Conservation (phyloP, 2,329 filamentous ascomycete species). For the Fusarium oligoseptatum region DNA sequence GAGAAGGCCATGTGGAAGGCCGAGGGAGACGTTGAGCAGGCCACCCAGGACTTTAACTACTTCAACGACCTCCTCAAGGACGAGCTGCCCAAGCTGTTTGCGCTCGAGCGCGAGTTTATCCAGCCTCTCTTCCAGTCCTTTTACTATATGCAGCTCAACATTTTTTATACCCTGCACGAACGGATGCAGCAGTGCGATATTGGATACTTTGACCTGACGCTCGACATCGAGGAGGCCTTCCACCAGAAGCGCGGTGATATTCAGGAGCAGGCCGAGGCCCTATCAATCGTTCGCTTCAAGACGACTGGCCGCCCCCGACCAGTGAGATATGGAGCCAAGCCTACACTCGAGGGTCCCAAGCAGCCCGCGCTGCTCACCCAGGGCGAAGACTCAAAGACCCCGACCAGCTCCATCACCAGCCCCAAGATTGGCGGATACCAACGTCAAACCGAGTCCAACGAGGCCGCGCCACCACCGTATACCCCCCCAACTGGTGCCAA, state of each 20-base stretch:
- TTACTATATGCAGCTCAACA: slow-evolving; percentile 99
- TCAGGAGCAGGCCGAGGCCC: slow-evolving; percentile 84
- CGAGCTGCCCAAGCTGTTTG: slow-evolving; percentile 92
- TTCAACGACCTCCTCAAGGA: slow-evolving; percentile 98
- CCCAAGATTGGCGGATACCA: slow-evolving; percentile 53
- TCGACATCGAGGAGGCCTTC: slow-evolving; percentile 93
- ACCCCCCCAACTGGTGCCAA: slow-evolving; percentile 60
- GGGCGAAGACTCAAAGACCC: slow-evolving; percentile 53
- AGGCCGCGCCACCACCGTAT: slow-evolving; percentile 79
- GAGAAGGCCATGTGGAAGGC: slow-evolving; percentile 98
- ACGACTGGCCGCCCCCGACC: slow-evolving; percentile 79
- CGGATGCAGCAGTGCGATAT: slow-evolving; percentile 98
- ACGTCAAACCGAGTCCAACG: slow-evolving; percentile 56
- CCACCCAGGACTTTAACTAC: slow-evolving; percentile 97
- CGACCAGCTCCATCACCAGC: slow-evolving; percentile 33
- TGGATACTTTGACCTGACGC: slow-evolving; percentile 93
- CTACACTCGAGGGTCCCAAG: slow-evolving; percentile 63
- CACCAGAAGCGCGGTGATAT: slow-evolving; percentile 89
- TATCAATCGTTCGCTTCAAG: slow-evolving; percentile 92
- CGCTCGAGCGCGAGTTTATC: slow-evolving; percentile 93
- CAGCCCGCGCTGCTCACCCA: slow-evolving; percentile 65
- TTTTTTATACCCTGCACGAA: slow-evolving; percentile 98
- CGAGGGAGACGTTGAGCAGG: slow-evolving; percentile 89
- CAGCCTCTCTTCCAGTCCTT: slow-evolving; percentile 97
- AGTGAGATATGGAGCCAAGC: slow-evolving; percentile 70